Evolutionary conservation across 768 basidiomycete genomes (phyloP), one percentile per base, ranked within the genome.

Genomic region (Paxillus involutus): DNA sequence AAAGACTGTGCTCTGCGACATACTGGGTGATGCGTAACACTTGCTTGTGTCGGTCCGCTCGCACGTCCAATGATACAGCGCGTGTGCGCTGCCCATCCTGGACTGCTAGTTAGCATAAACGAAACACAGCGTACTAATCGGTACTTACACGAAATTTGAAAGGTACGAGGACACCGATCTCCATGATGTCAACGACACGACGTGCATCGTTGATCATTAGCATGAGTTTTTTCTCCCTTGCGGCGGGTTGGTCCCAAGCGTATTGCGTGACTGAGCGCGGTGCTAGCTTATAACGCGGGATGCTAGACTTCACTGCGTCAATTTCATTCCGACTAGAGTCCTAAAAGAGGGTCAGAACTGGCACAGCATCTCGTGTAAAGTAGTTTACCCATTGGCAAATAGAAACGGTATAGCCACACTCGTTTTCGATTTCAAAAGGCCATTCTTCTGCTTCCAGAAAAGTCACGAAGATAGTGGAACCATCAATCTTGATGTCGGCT

Each of bases 161-260:
- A 1, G 97, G 97, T 12, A 91, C 71, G 6, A 96, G 80, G 59
- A 89, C 82, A 26, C 97, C 97, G 19, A 99, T 98, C 70, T 98
- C 97, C 86, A 96, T 87, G 56, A 96, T 86, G 66, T 98, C 96
- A 47, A 98, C 75, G 19, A 77, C 69, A 29, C 91, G 81, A 11
- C 80, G 81, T 49, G 81, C 72, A 21, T 80, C 80, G 41, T 85
- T 85, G 46, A 86, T 78, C 10, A 69, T 67, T 19, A 99, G 75
- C 35, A 83, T 68, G 24, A 99, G 75, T 58, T 84, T 86, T 73
- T 96, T 98, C 60, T 89, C 86, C 44, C 76, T 76, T 1, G 86
- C 86, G 3, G 94, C 90, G 7, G 97, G 97, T 55, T 80, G 84
- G 65, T 99, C 97, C 96, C 96, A 99, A 5, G 94, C 89, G 66